phyloP scores from a whole-genome alignment of 2,329 filamentous ascomycete species.

The Helicocarpus griseus region DNA sequence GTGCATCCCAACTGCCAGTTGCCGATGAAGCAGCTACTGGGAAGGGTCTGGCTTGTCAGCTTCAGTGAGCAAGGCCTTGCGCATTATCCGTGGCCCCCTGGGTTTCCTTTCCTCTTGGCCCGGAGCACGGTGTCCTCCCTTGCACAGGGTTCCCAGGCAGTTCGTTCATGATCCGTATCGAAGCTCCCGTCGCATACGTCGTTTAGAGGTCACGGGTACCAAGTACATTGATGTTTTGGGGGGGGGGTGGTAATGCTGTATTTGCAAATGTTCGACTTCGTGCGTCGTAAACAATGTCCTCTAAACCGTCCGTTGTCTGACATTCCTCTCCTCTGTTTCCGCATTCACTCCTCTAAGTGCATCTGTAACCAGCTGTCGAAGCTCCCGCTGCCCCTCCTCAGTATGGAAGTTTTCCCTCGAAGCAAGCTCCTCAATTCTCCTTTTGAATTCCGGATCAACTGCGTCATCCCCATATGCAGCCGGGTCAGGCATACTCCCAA shows the following conservation, averaged over 20 bases:
- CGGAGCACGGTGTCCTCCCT: too few relatives aligned
- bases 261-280: not conserved
- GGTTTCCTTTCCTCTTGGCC: too few relatives aligned
- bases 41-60: too few relatives aligned
- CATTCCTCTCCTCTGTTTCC: conserved; percentile 51
- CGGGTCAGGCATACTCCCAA: conserved; percentile 61
- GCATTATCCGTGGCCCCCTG: too few relatives aligned
- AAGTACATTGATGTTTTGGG: too few relatives aligned
- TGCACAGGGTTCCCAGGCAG: too few relatives aligned
- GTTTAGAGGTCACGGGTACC: too few relatives aligned
- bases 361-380: conserved; percentile 71
- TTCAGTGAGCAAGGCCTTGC: too few relatives aligned
- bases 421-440: conserved; percentile 82
- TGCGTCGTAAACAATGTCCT: not conserved
- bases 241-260: not conserved
- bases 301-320: conserved; percentile 53
- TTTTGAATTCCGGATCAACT: conserved; percentile 71
- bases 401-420: conserved; percentile 73
- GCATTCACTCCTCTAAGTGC: conserved; percentile 60
- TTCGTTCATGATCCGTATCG: too few relatives aligned
- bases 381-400: conserved; percentile 65
- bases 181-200: too few relatives aligned
- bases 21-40: too few relatives aligned
- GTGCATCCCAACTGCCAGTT: too few relatives aligned
- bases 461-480: conserved; percentile 43